These are phyloP conservation scores for Acanthamoeba healyi DNA, from an alignment of 208 protist species.

Conservation along the genomic window DNA sequence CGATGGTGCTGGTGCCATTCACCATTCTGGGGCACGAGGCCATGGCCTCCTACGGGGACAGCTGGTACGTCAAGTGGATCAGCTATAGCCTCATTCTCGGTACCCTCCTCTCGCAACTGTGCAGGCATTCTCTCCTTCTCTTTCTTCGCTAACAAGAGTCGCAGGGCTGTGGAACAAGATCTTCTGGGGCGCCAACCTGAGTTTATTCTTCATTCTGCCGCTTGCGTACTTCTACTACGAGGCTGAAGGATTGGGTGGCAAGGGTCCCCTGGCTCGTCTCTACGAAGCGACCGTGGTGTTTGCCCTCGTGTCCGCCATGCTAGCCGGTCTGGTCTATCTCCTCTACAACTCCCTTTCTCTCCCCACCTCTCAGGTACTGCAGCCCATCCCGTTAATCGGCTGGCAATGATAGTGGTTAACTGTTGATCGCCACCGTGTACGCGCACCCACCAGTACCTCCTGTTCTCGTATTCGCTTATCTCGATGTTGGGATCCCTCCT, in stretches of 20 bases:
- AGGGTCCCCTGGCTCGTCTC: conserved; percentile 25
- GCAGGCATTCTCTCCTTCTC: not conserved
- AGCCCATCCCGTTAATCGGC: no score
- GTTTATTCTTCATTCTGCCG: conserved; percentile 80
- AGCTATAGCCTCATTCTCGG: conserved; percentile 76
- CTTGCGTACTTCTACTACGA: conserved; percentile 82
- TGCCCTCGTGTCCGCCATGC: conserved; percentile 67
- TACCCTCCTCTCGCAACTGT: not conserved
- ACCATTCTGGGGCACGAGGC: conserved; percentile 78
- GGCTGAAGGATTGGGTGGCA: conserved; percentile 74
- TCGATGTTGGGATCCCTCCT: conserved; percentile 52
- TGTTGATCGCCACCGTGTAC: no score
- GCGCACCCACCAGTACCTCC: not conserved
- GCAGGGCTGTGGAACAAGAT: conserved; percentile 82
- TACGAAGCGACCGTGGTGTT: conserved; percentile 75
- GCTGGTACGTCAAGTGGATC: conserved; percentile 81
- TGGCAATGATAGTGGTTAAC: no score
- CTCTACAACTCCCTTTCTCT: conserved; percentile 73
- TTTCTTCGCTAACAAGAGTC: not conserved
- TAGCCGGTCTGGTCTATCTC: conserved; percentile 76
- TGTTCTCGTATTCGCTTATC: conserved; percentile 43
- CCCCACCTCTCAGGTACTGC: not conserved
- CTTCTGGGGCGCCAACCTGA: conserved; percentile 81
- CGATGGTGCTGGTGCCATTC: conserved; percentile 79
- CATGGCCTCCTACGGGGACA: conserved; percentile 72